Conservation (phyloP, 2,329 filamentous ascomycete genomes). For the Akanthomyces uredinophilus region DNA sequence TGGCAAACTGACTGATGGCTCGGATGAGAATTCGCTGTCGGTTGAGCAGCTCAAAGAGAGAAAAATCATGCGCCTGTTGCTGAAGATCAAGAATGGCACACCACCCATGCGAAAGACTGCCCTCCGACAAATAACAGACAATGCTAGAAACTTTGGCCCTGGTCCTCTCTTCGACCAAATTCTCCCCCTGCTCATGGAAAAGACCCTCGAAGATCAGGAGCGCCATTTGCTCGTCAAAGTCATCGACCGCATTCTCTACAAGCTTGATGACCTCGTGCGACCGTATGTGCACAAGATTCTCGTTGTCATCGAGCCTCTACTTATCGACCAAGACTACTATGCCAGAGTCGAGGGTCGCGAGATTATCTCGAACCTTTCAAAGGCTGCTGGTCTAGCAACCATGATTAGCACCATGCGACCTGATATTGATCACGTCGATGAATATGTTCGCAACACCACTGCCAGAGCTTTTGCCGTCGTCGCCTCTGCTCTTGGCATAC, state of each 20-base stretch:
- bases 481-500: slow-evolving; percentile 91
- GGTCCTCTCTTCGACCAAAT: slow-evolving; percentile 96
- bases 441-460: slow-evolving; percentile 97
- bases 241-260: slow-evolving; percentile 97
- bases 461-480: slow-evolving; percentile 96
- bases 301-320: slow-evolving; percentile 96
- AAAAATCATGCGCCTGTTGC: slow-evolving; percentile 93
- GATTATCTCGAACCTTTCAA: slow-evolving; percentile 96
- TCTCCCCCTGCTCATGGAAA: slow-evolving; percentile 94
- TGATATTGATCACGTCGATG: slow-evolving; percentile 96
- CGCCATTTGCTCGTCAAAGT: slow-evolving; percentile 98
- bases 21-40: slow-evolving; percentile 83
- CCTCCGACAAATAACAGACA: slow-evolving; percentile 93
- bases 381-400: slow-evolving; percentile 91
- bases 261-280: slow-evolving; percentile 91
- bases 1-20: slow-evolving; percentile 90
- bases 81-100: slow-evolving; percentile 99
- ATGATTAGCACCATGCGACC: slow-evolving; percentile 99
- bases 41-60: slow-evolving; percentile 96
- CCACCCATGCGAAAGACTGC: slow-evolving; percentile 98
- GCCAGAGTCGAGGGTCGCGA: slow-evolving; percentile 96
- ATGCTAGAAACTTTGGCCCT: slow-evolving; percentile 91
- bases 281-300: slow-evolving; percentile 98
- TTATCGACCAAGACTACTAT: slow-evolving; percentile 99
- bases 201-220: slow-evolving; percentile 94